Evolutionary conservation across 495 filamentous ascomycete species (phyloP).

Genomic region (Parachaetomium inaequale): DNA sequence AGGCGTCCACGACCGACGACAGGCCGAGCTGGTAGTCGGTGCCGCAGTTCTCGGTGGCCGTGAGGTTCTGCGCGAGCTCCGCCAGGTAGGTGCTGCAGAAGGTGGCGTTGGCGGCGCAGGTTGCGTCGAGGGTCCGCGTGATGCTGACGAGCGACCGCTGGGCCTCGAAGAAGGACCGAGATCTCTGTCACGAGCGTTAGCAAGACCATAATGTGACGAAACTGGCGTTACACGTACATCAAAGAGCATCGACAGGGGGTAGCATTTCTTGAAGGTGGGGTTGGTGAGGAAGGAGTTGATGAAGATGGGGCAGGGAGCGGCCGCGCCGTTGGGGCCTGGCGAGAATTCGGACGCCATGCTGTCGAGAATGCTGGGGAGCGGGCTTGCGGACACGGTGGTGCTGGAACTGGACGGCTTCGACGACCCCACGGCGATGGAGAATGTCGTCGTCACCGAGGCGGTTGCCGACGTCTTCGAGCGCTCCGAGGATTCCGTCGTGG

Average conservation of each 20-base stretch:
- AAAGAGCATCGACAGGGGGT: conserved; percentile 71
- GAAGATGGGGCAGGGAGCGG: conserved; percentile 58
- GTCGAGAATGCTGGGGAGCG: conserved; percentile 70
- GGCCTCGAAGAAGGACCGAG: conserved; percentile 68
- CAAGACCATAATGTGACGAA: background rate
- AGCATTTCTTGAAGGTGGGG: conserved; percentile 61
- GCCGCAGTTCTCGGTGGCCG: conserved; percentile 58
- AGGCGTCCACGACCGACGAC: conserved; percentile 61
- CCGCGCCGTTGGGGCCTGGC: conserved; percentile 30
- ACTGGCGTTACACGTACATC: conserved; percentile 42
- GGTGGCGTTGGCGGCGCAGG: conserved; percentile 61
- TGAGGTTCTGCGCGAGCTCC: conserved; percentile 57
- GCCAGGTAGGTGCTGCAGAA: conserved; percentile 59
- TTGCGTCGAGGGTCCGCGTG: conserved; percentile 64
- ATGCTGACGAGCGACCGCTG: conserved; percentile 61
- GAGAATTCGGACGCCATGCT: conserved; percentile 68
- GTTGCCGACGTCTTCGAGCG: conserved; percentile 11
- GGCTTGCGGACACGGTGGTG: conserved; percentile 31
- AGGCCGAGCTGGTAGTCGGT: conserved; percentile 63
- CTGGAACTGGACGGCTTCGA: conserved; percentile 28
- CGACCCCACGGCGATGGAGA: conserved; percentile 37
- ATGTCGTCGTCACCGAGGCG: conserved; percentile 33
- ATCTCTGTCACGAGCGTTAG: conserved; percentile 46
- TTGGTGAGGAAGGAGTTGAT: conserved; percentile 63
- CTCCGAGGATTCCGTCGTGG: background rate